Evolutionary conservation across 352 stramenopile species (phyloP).

Genomic region (Albugo candida): DNA sequence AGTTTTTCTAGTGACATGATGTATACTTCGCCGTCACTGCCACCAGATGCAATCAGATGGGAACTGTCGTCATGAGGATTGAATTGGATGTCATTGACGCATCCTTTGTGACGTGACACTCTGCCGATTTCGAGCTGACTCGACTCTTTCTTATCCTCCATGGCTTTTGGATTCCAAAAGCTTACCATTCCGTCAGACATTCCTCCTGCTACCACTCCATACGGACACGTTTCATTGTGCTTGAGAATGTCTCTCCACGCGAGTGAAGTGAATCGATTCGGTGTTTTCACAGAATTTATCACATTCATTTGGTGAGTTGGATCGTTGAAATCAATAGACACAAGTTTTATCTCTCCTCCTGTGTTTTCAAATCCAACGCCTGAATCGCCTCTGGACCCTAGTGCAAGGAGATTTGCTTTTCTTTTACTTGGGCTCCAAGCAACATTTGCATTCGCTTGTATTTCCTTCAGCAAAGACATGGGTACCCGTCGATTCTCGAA

Average conservation of each 20-base stretch:
- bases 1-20: slow-evolving; percentile 88
- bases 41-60: slow-evolving; percentile 86
- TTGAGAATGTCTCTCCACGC: slow-evolving; percentile 81
- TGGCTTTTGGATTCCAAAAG: slow-evolving; percentile 87
- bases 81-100: slow-evolving; percentile 89
- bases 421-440: slow-evolving; percentile 74
- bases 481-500: not conserved
- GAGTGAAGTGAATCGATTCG: slow-evolving; percentile 85
- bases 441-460: slow-evolving; percentile 74
- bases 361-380: slow-evolving; percentile 95
- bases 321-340: slow-evolving; percentile 82
- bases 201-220: slow-evolving; percentile 89
- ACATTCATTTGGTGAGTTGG: slow-evolving; percentile 42
- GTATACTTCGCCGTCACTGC: slow-evolving; percentile 87
- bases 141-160: slow-evolving; percentile 43
- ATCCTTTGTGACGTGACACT: slow-evolving; percentile 70
- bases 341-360: slow-evolving; percentile 92
- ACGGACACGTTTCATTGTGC: slow-evolving; percentile 51
- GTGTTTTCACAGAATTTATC: slow-evolving; percentile 78
- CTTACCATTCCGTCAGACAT: slow-evolving; percentile 94
- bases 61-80: slow-evolving; percentile 86
- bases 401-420: slow-evolving; percentile 57
- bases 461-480: slow-evolving; percentile 85
- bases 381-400: slow-evolving; percentile 87
- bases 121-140: slow-evolving; percentile 39